Evolutionary conservation across 1,284 basidiomycete genomes (phyloP).

Genomic region (Wolfiporia cocos): DNA sequence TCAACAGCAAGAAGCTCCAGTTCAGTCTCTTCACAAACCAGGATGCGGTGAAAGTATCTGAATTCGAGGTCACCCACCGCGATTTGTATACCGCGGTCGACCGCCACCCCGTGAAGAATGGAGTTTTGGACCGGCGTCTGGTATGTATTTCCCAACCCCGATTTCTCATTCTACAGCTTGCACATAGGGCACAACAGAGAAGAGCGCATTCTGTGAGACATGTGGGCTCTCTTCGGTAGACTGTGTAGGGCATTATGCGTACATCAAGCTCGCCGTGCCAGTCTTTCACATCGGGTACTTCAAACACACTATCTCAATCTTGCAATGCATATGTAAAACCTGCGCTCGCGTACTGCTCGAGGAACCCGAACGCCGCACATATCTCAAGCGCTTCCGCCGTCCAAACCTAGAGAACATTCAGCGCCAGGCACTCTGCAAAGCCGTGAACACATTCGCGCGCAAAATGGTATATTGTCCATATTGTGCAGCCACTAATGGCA

Average conservation of each 20-base stretch:
- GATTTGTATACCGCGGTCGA: constrained; percentile 84
- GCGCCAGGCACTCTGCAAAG: constrained; percentile 80
- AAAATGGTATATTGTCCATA: constrained; percentile 93
- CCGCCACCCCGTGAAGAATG: constrained; percentile 82
- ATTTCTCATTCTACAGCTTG: constrained; percentile 1
- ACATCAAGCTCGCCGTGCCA: constrained; percentile 93
- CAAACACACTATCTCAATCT: constrained; percentile 89
- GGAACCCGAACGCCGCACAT: constrained; percentile 80
- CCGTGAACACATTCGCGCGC: constrained; percentile 85
- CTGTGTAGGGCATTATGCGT: constrained; percentile 97
- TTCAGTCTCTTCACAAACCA: constrained; percentile 90
- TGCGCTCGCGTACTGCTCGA: constrained; percentile 94
- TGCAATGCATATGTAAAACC: constrained; percentile 98
- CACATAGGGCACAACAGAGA: constrained; percentile 89
- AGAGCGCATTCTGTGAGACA: constrained; percentile 89
- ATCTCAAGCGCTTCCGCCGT: constrained; percentile 85
- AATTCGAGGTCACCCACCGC: constrained; percentile 90
- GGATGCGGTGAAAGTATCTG: constrained; percentile 89
- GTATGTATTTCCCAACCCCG: constrained; percentile 34
- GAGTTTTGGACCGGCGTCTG: constrained; percentile 85
- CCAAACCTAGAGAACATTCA: constrained; percentile 93
- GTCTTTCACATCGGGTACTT: constrained; percentile 99
- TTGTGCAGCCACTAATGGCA: constrained; percentile 90
- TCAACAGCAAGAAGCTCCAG: constrained; percentile 82
- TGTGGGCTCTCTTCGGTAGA: constrained; percentile 91